Conservation (phyloP, 148 eudicot genomes). For the Chenopodium berlandieri region DNA sequence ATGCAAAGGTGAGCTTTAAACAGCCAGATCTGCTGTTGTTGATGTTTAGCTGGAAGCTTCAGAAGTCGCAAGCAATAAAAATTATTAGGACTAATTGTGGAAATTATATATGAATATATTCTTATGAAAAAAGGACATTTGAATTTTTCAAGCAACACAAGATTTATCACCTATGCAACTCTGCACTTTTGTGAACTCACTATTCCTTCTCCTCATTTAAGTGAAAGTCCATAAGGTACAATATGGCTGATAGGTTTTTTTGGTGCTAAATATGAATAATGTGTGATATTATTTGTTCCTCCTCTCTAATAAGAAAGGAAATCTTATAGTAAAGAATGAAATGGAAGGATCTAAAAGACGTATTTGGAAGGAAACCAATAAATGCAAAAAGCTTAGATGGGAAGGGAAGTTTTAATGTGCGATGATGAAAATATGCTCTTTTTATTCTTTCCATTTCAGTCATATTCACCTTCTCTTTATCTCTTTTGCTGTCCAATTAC, state of each 20-base stretch:
- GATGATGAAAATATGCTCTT: background rate
- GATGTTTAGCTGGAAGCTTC: background rate
- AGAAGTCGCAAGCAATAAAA: background rate
- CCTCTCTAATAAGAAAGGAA: background rate
- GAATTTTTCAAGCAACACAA: no score
- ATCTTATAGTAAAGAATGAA: background rate
- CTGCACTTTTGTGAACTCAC: background rate
- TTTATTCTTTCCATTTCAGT: background rate
- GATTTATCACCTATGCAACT: background rate
- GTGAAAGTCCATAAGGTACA: background rate
- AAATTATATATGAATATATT: background rate
- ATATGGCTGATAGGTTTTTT: background rate
- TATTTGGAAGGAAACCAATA: background rate
- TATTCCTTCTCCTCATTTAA: background rate
- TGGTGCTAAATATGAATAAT: background rate
- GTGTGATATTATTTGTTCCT: background rate
- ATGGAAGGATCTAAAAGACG: background rate
- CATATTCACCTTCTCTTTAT: background rate
- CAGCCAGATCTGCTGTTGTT: background rate
- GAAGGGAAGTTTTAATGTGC: background rate
- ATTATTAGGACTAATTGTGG: background rate
- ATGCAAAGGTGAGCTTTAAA: background rate
- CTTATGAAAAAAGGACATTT: no score
- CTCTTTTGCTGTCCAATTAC: background rate
- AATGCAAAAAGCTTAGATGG: background rate